Conservation (phyloP, 768 basidiomycete genomes). For the Leccinellum luteum region DNA sequence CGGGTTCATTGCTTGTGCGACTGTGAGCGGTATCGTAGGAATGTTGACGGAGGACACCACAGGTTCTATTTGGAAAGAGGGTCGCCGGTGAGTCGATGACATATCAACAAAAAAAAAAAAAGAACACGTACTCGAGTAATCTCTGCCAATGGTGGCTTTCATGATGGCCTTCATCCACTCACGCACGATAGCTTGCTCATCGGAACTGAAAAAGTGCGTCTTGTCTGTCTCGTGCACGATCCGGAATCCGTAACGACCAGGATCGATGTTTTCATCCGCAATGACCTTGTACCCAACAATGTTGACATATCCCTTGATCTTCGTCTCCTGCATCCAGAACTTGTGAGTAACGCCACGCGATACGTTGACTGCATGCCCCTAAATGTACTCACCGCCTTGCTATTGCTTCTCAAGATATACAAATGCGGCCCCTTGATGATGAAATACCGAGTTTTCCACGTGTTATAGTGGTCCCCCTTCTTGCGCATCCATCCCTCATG, state of each 20-base stretch:
- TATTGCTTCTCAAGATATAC: slow-evolving; percentile 82
- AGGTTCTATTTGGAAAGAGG: slow-evolving; percentile 52
- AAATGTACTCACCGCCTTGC: slow-evolving; percentile 37
- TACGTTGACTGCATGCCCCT: not conserved
- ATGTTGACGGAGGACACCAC: slow-evolving; percentile 97
- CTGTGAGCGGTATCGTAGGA: slow-evolving; percentile 90
- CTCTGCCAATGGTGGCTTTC: slow-evolving; percentile 96
- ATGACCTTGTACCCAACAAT: slow-evolving; percentile 90
- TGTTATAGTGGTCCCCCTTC: slow-evolving; percentile 88
- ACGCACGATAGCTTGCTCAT: slow-evolving; percentile 80
- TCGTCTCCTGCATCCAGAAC: slow-evolving; percentile 62
- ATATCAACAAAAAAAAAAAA: not conserved
- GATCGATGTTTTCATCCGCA: slow-evolving; percentile 87
- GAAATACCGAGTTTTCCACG: slow-evolving; percentile 91
- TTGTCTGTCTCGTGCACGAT: slow-evolving; percentile 88
- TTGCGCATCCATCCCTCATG: slow-evolving; percentile 94
- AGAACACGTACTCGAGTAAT: slow-evolving; percentile 76
- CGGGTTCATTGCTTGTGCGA: slow-evolving; percentile 96
- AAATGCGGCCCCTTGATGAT: slow-evolving; percentile 90
- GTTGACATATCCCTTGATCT: slow-evolving; percentile 95
- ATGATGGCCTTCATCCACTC: slow-evolving; percentile 99
- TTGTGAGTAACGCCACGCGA: not conserved
- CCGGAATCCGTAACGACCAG: slow-evolving; percentile 93
- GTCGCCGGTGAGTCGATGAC: not conserved
- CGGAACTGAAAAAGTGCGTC: slow-evolving; percentile 88